phyloP scores from a whole-genome alignment of 495 filamentous ascomycete genomes.

The Cairneyella variabilis region DNA sequence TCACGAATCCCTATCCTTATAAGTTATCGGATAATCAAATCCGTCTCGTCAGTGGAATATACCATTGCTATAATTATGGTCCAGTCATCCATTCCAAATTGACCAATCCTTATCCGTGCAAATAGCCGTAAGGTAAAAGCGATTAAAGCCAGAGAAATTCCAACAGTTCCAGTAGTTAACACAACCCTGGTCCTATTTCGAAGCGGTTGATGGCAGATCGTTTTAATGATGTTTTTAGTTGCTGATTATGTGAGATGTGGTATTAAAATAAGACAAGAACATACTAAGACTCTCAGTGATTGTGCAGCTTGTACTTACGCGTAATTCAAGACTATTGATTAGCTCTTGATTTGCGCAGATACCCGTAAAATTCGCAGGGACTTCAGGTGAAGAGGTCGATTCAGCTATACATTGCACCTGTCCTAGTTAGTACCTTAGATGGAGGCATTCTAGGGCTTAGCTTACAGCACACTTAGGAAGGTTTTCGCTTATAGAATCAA shows the following conservation, averaged over 20 bases:
- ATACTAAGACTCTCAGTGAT: slow-evolving; percentile 1
- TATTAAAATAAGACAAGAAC: neutral
- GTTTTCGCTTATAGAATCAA: neutral
- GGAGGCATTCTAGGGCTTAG: neutral
- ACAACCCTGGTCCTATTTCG: slow-evolving; percentile 6
- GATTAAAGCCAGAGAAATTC: slow-evolving; percentile 5
- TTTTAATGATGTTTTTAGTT: slow-evolving; percentile 8
- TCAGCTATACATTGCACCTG: slow-evolving; percentile 3
- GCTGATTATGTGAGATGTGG: slow-evolving; percentile 3
- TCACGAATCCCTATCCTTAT: slow-evolving; percentile 10
- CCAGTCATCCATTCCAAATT: slow-evolving; percentile 14
- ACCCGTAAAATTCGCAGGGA: neutral
- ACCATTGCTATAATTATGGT: slow-evolving; percentile 10
- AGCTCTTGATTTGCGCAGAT: neutral
- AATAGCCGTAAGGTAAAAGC: slow-evolving; percentile 8
- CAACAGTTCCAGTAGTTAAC: slow-evolving; percentile 5
- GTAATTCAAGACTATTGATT: neutral
- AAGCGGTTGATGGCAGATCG: neutral
- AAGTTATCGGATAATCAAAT: neutral
- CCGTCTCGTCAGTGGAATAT: neutral
- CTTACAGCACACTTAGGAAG: slow-evolving; percentile 5
- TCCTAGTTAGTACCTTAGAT: neutral
- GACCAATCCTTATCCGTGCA: neutral
- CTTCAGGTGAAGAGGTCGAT: neutral
- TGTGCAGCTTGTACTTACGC: slow-evolving; percentile 3